Percentiles rank a stretch among this genome's conserved stretches.
Evolutionary conservation across 2,329 filamentous ascomycete genomes (phyloP).

Genomic region (Zymoseptoria pseudotritici): DNA sequence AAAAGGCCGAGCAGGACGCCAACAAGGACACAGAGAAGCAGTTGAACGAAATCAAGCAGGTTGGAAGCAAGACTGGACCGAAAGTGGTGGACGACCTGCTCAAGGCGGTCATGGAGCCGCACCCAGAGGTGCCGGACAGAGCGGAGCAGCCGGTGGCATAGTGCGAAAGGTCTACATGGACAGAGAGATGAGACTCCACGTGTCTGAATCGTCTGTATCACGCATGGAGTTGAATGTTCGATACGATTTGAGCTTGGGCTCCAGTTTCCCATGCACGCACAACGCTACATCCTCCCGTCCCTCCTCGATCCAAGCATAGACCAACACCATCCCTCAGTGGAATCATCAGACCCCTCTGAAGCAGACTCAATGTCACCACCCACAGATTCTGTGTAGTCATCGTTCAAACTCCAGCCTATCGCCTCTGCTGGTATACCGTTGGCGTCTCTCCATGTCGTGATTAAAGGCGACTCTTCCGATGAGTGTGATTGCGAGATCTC

Average conservation of each 20-base stretch:
- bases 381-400: not conserved
- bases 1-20: conserved; percentile 62
- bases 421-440: not conserved
- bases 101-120: conserved; percentile 74
- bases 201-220: not conserved
- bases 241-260: not conserved
- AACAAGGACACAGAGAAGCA: conserved; percentile 73
- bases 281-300: not conserved
- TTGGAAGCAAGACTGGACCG: conserved; percentile 70
- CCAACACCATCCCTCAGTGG: not conserved
- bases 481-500: not conserved
- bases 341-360: not conserved
- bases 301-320: not conserved
- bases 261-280: not conserved
- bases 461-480: not conserved
- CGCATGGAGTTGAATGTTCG: not conserved
- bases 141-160: conserved; percentile 26
- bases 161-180: conserved; percentile 31
- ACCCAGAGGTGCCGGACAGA: conserved; percentile 57
- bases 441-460: not conserved
- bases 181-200: conserved; percentile 31
- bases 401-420: not conserved
- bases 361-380: not conserved
- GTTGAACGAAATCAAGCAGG: conserved; percentile 72
- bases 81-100: conserved; percentile 79